Conservation (phyloP, 225 moss, liverwort and hornwort species). For the Lunularia cruciata region DNA sequence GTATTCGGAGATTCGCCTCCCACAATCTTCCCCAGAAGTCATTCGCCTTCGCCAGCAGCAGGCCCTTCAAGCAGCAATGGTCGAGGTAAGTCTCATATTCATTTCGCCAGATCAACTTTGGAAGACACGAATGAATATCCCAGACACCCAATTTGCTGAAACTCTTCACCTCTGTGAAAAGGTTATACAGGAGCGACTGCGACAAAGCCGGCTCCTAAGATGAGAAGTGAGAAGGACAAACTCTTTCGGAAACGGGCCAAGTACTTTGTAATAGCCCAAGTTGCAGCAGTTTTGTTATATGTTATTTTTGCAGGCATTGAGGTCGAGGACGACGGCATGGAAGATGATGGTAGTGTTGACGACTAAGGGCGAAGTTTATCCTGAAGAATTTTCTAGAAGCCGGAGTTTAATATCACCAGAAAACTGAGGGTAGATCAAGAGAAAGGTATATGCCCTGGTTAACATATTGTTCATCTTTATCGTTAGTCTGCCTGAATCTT, state of each 20-base stretch:
- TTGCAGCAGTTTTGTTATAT: slow-evolving; percentile 74
- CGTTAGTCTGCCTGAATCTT: not conserved
- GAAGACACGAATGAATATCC: not conserved
- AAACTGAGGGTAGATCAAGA: not conserved
- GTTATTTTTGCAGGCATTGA: slow-evolving; percentile 86
- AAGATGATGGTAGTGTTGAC: slow-evolving; percentile 65
- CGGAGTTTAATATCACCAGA: not conserved
- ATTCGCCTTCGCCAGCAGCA: slow-evolving; percentile 45
- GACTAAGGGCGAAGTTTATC: slow-evolving; percentile 31
- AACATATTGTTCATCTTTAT: not conserved
- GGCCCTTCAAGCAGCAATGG: slow-evolving; percentile 30
- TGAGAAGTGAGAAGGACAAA: slow-evolving; percentile 78
- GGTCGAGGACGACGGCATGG: slow-evolving; percentile 66
- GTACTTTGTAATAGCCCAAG: slow-evolving; percentile 86
- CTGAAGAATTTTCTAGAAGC: not conserved
- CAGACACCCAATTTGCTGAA: not conserved
- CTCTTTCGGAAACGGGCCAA: slow-evolving; percentile 79
- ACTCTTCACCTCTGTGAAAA: not conserved
- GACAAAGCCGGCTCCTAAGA: slow-evolving; percentile 55
- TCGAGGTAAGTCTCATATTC: slow-evolving; percentile 30
- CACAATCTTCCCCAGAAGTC: slow-evolving; percentile 47
- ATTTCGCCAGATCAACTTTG: not conserved
- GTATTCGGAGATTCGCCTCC: slow-evolving; percentile 54
- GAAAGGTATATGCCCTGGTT: not conserved
- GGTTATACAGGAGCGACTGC: slow-evolving; percentile 27